Evolutionary conservation across 1,284 basidiomycete genomes (phyloP), one percentile per base, ranked within the genome.

Genomic region (Sporisorium scitamineum): DNA sequence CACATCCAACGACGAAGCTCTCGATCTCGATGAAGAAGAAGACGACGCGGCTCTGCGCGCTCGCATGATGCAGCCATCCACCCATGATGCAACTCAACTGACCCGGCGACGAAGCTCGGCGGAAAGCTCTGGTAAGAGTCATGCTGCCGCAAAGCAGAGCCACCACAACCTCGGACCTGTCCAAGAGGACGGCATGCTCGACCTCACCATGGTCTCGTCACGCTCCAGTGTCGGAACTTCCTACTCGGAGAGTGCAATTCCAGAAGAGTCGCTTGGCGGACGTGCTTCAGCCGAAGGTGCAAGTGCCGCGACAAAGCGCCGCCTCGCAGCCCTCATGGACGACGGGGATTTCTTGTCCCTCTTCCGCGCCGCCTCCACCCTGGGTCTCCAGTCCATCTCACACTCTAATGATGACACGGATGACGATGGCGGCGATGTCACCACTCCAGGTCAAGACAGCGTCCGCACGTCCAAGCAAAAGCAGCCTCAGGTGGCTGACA

Each of bases 21-120:
- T 80, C 22, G 78, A 80, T 26, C 50, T 68, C 8, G 74, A 60
- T 2, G 78, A 80, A 16, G 76, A 80, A 2, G 76, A 79, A 16
- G 70, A 75, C 31, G 72, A 75, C 1, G 61, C 29, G 8, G 61
- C 29, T 7, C 5, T 52, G 26, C 64, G 61, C 11, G 64, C 61
- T 54, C 53, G 47, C 11, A 63, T 66, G 50, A 61, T 62, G 57
- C 66, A 57, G 5, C 52, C 50, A 20, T 24, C 41, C n/a, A 24
- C 44, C 42, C 26, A 54, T 11, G 42, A 29, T 14, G 24, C 11
- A 24, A 34, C n/a, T 8, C 4, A 31, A 14, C 47, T 42, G 6
- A 22, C 32, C 24, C 62, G 74, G 5, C 65, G 74, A 32, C 54
- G 70, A 6, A 72, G 70, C 54, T 76, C 74, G 11, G 60, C 63